Evolutionary conservation across 2,329 filamentous ascomycete genomes (phyloP), one percentile per base, ranked within the genome.

Genomic region (Tolypocladium paradoxum): DNA sequence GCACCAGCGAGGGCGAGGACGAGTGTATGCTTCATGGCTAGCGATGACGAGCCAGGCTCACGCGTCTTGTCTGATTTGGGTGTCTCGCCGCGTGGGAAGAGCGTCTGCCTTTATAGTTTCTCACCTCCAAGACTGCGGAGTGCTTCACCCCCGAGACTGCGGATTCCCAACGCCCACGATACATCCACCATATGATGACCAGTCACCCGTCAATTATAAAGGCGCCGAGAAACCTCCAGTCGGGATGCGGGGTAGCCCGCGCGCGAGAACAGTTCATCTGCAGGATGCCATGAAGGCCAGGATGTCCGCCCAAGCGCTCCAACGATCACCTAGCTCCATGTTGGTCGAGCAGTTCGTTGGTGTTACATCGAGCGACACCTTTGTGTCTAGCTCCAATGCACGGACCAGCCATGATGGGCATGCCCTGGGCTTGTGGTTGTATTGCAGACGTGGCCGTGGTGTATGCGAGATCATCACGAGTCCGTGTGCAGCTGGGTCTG

Each of bases 1-100:
- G 57, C 33, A 55, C 74, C 0, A 62, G 22, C 2, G 76, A 78
- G 50, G 63, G 71, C 56, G 34, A 57, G 14, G 29, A 54, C 48
- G 40, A 51, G 35, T 6, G 29, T 33, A 16, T 34, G 49, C 50
- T 50, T 54, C 52, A 52, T 53, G 24, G 36, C 33, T 2, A 6
- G 34, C 16, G 27, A 20, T 31, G 24, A 7, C 20, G 43, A 33
- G 18, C 9, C 18, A 20, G 12, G 18, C 9, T 33, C 9, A 18
- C 18, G 27, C 27, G 27, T 20, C 27, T 29, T 46, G 24, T n/a
- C 16, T n/a, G 16, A 1, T 2, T 29, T 50, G 22, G 4, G 3
- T 6, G 7, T 12, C 46, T 24, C 34, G 33, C 6, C 18, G 20
- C n/a, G 31, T 20, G 38, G 7, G 46, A 8, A 35, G 6, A 2